phyloP scores from a whole-genome alignment of 1,284 basidiomycete species.

The Ustilago xerochloae region DNA sequence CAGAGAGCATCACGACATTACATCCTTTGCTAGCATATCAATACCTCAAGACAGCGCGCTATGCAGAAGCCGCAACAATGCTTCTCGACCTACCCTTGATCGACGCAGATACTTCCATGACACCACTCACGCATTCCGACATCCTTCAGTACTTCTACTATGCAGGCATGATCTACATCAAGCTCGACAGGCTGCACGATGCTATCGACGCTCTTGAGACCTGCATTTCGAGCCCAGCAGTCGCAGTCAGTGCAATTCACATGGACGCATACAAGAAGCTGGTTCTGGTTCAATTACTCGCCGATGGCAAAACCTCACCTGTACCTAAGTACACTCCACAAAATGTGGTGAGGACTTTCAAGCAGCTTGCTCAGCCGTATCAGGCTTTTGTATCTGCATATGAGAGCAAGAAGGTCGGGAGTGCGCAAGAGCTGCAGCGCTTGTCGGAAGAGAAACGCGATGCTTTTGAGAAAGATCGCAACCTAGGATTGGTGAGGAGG shows the following conservation, averaged over 20 bases:
- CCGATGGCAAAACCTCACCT: constrained; percentile 72
- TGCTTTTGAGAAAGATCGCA: constrained; percentile 73
- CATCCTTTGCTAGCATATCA: constrained; percentile 57
- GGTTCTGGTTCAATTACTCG: constrained; percentile 78
- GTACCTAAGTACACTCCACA: constrained; percentile 34
- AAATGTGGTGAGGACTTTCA: constrained; percentile 22
- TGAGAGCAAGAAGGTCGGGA: constrained; percentile 10
- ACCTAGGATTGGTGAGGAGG: constrained; percentile 76
- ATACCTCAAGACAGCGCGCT: constrained; percentile 44
- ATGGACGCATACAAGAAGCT: constrained; percentile 86
- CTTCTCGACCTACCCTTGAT: constrained; percentile 45
- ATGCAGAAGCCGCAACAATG: constrained; percentile 43
- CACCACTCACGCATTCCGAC: constrained; percentile 38
- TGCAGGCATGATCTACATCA: constrained; percentile 51
- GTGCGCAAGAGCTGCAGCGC: constrained; percentile 5
- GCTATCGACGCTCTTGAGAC: constrained; percentile 57
- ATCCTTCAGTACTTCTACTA: constrained; percentile 63
- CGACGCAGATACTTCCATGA: constrained; percentile 37
- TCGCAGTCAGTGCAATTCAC: constrained; percentile 77
- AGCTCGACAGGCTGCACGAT: constrained; percentile 28
- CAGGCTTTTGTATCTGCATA: constrained; percentile 24
- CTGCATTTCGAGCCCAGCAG: constrained; percentile 77
- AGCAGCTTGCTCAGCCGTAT: constrained; percentile 33
- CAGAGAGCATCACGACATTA: constrained; percentile 41
- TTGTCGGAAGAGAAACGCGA: constrained; percentile 25